Evolutionary conservation across 2,329 filamentous ascomycete genomes (phyloP).

Genomic region (Bimuria novae-zelandiae): DNA sequence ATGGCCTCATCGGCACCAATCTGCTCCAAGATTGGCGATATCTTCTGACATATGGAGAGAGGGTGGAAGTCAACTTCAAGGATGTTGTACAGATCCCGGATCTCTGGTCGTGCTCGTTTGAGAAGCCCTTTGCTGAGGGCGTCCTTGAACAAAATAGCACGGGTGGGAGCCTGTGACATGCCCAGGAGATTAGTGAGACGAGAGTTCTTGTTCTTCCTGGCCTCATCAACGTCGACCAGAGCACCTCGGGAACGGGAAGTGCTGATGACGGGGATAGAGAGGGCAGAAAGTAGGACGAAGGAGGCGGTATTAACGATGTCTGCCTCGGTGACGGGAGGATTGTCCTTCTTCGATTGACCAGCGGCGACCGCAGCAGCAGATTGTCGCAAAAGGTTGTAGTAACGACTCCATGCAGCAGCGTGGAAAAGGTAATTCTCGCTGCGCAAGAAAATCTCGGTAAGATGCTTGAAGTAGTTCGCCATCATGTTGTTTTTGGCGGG

Average conservation of each 20-base stretch:
- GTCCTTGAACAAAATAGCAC: constrained; percentile 91
- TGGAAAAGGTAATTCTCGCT: constrained; percentile 99
- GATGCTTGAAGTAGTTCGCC: constrained; percentile 99
- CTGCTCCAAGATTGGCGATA: constrained; percentile 91
- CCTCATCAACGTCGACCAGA: constrained; percentile 95
- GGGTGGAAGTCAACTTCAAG: constrained; percentile 99
- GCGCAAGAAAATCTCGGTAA: constrained; percentile 97
- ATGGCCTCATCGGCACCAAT: constrained; percentile 94
- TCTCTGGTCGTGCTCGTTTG: constrained; percentile 90
- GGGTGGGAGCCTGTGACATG: constrained; percentile 87
- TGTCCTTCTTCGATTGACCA: constrained; percentile 92
- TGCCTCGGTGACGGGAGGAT: constrained; percentile 83
- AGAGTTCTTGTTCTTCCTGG: constrained; percentile 98
- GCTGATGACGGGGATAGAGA: constrained; percentile 99
- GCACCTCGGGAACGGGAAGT: constrained; percentile 94
- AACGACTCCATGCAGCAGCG: constrained; percentile 94
- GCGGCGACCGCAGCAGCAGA: constrained; percentile 81
- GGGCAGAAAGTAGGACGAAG: constrained; percentile 90
- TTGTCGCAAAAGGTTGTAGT: constrained; percentile 94
- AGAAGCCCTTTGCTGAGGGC: constrained; percentile 92
- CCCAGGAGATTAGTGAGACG: constrained; percentile 94
- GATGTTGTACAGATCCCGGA: constrained; percentile 96
- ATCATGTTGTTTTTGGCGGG: constrained; percentile 99
- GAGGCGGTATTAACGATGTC: constrained; percentile 94
- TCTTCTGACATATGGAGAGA: constrained; percentile 98